phyloP scores from a whole-genome alignment of 805 yeast species.

The Saitoella complicata region DNA sequence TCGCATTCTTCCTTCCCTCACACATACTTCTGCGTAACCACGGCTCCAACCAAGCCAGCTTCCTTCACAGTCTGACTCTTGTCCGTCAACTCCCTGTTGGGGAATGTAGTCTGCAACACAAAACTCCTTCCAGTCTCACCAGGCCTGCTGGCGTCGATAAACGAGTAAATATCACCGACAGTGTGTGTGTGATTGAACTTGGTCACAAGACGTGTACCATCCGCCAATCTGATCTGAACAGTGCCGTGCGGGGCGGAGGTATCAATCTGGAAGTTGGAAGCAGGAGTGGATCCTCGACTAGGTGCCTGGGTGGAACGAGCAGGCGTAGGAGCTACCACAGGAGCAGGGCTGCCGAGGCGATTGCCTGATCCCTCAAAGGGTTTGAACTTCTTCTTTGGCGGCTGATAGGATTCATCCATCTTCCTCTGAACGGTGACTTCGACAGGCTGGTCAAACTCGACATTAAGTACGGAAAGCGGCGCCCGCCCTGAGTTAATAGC shows the following conservation, averaged over 20 bases:
- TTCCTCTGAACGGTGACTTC: conserved; percentile 75
- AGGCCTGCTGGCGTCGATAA: too few relatives aligned
- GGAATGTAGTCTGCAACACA: conserved; percentile 63
- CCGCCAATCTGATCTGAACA: background rate
- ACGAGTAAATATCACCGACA: background rate
- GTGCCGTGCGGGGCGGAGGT: background rate
- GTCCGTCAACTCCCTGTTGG: conserved; percentile 55
- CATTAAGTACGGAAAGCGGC: conserved; percentile 67
- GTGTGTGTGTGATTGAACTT: background rate
- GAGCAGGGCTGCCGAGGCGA: background rate
- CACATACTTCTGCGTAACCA: conserved; percentile 45
- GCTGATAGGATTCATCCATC: conserved; percentile 60
- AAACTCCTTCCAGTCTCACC: too few relatives aligned
- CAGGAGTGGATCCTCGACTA: background rate
- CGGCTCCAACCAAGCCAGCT: conserved; percentile 67
- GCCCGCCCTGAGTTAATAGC: conserved; percentile 84
- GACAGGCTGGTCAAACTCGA: conserved; percentile 80
- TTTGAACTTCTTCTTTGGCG: conserved; percentile 31
- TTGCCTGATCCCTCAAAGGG: conserved; percentile 1
- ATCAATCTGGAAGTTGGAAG: background rate
- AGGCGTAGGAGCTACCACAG: background rate
- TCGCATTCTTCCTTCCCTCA: too few relatives aligned
- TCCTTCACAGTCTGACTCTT: conserved; percentile 42
- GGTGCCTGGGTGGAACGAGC: background rate
- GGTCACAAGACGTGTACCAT: background rate